Base-by-base conservation (phyloP, 495 filamentous ascomycete genomes). In the Aspergillus diversus region DNA sequence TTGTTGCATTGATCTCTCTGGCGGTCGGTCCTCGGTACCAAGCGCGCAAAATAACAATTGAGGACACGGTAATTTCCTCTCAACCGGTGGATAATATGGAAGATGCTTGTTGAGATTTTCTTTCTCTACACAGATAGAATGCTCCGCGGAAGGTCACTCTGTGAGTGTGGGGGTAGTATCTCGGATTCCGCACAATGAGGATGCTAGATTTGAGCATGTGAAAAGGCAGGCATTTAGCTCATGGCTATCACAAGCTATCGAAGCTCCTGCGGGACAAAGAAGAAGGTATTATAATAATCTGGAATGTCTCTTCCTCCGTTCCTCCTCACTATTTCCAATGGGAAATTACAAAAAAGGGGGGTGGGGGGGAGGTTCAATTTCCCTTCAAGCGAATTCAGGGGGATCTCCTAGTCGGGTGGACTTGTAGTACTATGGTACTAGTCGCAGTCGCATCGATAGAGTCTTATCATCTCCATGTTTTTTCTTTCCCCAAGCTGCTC, bases 401-500 rank as follows among this genome's bases (percentile, higher is more conserved):
- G 21, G 21, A 27, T 39, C n/a, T 43, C 39, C 5, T 11, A 8
- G 39, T 11, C 5, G 5, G 39, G 8, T 13, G 39, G 11, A 11
- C 11, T 15, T 43, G 8, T 12, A 8, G n/a, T 12, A 13, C 8
- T 4, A 8, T 43, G 8, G 39, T 43, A 43, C 39, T 43, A 43
- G 39, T 43, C 47, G 47, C 1, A 49, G 5, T 48, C 13, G 17
- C 7, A 49, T 7, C 16, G 17, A 49, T 21, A 7, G 17, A 49
- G 46, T 49, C 46, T 49, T 49, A 21, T 50, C 15, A 21, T 50
- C 47, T 50, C 47, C 47, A 21, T 50, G 5, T 17, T 7, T 50
- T 50, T 17, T 50, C 46, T 31, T 31, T 50, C 47, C 47, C 47
- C 47, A 50, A 21, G 47, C 16, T 50, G 15, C 39, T 46, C 15